phyloP scores from a whole-genome alignment of 2,329 filamentous ascomycete genomes.

The Onygena corvina region DNA sequence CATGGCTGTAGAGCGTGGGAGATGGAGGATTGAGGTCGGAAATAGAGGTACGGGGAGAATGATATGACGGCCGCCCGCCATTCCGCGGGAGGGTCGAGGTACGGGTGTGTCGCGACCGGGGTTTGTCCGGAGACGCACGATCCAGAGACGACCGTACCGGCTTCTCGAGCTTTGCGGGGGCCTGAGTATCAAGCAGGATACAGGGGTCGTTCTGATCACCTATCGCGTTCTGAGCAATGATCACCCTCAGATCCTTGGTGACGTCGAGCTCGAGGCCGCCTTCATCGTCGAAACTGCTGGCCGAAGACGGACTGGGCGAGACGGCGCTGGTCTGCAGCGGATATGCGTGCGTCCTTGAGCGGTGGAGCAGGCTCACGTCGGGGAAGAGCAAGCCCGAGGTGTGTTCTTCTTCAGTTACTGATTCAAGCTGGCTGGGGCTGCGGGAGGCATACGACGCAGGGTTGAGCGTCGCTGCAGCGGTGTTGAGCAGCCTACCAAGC shows the following conservation, averaged over 20 bases:
- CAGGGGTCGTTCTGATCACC: slow-evolving; percentile 37
- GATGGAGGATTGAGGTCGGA: slow-evolving; percentile 21
- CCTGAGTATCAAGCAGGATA: slow-evolving; percentile 35
- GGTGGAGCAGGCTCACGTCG: slow-evolving; percentile 33
- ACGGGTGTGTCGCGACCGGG: slow-evolving; percentile 26
- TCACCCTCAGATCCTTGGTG: slow-evolving; percentile 35
- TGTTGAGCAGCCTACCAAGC: slow-evolving; percentile 35
- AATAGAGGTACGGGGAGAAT: slow-evolving; percentile 22
- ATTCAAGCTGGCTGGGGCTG: slow-evolving; percentile 33
- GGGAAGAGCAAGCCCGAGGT: slow-evolving; percentile 39
- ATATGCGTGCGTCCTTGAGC: slow-evolving; percentile 31
- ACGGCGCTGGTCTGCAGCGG: slow-evolving; percentile 32
- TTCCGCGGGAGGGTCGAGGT: slow-evolving; percentile 28
- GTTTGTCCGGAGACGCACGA: slow-evolving; percentile 21
- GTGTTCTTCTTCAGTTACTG: slow-evolving; percentile 39
- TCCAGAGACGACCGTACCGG: slow-evolving; percentile 27
- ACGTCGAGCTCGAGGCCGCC: slow-evolving; percentile 36
- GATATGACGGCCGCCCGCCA: slow-evolving; percentile 21
- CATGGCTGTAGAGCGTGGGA: slow-evolving; percentile 13
- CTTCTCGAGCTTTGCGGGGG: slow-evolving; percentile 19
- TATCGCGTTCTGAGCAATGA: slow-evolving; percentile 39
- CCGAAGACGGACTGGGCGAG: slow-evolving; percentile 33
- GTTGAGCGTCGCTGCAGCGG: slow-evolving; percentile 34
- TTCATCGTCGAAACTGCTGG: slow-evolving; percentile 37
- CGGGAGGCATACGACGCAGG: slow-evolving; percentile 30